These are phyloP conservation scores for Arthrinium puccinioides DNA, from an alignment of 2,329 filamentous ascomycete genomes.

Conservation along the genomic window DNA sequence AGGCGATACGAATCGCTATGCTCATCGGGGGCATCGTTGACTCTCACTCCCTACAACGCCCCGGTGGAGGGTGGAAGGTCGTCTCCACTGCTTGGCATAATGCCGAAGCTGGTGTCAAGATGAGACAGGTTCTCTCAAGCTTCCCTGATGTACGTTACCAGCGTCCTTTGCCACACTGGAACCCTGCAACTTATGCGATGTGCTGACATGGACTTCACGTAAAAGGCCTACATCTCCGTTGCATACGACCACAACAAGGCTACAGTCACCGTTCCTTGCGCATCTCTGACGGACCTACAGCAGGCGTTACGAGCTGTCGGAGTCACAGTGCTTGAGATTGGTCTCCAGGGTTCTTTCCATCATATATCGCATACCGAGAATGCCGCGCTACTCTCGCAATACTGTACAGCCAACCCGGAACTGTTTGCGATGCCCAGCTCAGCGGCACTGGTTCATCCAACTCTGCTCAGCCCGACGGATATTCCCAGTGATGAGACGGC, in stretches of 20 bases:
- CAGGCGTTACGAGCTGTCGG: slow-evolving; percentile 17
- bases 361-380: neutral
- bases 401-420: neutral
- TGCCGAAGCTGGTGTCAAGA: slow-evolving; percentile 2
- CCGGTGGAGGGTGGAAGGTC: slow-evolving; percentile 16
- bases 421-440: neutral
- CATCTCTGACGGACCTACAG: slow-evolving; percentile 7
- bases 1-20: slow-evolving; percentile 29
- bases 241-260: slow-evolving; percentile 26
- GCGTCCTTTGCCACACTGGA: too few relatives aligned
- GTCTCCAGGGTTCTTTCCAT: slow-evolving; percentile 26
- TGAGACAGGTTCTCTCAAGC: neutral
- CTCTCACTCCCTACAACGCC: slow-evolving; percentile 13
- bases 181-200: too few relatives aligned
- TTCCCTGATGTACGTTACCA: slow-evolving; percentile 3
- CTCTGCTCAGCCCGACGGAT: neutral
- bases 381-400: neutral
- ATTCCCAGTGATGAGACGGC: neutral
- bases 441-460: neutral
- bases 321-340: slow-evolving; percentile 19
- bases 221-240: slow-evolving; percentile 28
- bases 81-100: slow-evolving; percentile 11
- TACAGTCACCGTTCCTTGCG: slow-evolving; percentile 21
- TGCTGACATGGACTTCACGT: neutral
- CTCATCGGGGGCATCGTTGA: slow-evolving; percentile 30